A percentile compares a stretch with the other conserved stretches of the same genome.
Conservation (phyloP, 345 rosid genomes). For the Luvunga scandens region DNA sequence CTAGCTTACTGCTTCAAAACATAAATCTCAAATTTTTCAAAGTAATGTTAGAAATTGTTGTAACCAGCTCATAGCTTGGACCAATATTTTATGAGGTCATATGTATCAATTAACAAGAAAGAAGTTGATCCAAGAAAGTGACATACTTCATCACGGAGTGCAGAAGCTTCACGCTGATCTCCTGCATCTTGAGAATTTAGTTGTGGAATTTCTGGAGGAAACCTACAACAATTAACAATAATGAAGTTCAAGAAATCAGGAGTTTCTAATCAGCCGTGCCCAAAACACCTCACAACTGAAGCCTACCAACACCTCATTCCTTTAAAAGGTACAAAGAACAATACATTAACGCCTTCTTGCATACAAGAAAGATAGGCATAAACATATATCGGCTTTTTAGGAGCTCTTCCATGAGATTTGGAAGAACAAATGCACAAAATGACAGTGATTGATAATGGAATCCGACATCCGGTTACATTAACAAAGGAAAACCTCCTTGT, state of each 20-base stretch:
- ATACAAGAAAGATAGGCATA: not conserved
- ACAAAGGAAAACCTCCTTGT: not conserved
- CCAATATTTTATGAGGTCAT: constrained; percentile 2
- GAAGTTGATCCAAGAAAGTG: constrained; percentile 15
- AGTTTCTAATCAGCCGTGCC: not conserved
- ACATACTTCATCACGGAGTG: constrained; percentile 95
- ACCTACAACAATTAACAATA: constrained; percentile 40
- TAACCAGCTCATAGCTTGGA: not conserved
- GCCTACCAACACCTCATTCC: not conserved
- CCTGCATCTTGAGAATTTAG: constrained; percentile 54
- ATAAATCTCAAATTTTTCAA: constrained; percentile 25
- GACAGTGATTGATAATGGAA: not conserved
- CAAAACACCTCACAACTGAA: not conserved
- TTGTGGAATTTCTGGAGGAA: constrained; percentile 57
- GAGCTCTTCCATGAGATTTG: not conserved
- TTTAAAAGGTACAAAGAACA: not conserved
- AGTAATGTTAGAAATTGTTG: constrained; percentile 14
- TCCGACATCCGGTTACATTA: not conserved
- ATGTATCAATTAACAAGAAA: not conserved
- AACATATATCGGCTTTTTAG: not conserved
- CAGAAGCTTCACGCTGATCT: constrained; percentile 90
- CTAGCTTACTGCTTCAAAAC: constrained; percentile 16
- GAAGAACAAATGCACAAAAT: not conserved
- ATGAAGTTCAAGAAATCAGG: constrained; percentile 11
- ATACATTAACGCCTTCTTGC: not conserved